Conservation (phyloP, 2,329 filamentous ascomycete species). For the Dactylellina cionopaga region DNA sequence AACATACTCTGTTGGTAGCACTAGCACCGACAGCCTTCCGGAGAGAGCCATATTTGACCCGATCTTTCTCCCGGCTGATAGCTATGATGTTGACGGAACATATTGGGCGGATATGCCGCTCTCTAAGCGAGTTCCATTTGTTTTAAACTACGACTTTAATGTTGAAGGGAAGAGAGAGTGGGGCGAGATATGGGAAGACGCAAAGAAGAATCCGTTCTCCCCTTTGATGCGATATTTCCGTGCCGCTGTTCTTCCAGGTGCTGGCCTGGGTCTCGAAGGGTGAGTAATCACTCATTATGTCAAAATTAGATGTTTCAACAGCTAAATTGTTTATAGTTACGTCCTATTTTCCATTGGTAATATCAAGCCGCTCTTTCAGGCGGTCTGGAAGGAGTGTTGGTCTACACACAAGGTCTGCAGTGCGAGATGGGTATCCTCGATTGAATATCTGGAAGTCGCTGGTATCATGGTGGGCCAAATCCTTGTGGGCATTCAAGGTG, state of each 20-base stretch:
- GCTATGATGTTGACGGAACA: conserved; percentile 79
- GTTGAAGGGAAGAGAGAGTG: conserved; percentile 74
- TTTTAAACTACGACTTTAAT: conserved; percentile 73
- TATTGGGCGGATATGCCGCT: conserved; percentile 93
- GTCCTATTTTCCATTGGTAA: conserved; percentile 98
- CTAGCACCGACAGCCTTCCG: conserved; percentile 55
- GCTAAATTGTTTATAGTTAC: conserved; percentile 68
- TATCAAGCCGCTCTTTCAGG: conserved; percentile 80
- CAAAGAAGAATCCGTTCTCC: conserved; percentile 84
- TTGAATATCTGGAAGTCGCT: conserved; percentile 90
- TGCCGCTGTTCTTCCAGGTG: conserved; percentile 91
- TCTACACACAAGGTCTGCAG: conserved; percentile 72
- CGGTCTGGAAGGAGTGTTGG: conserved; percentile 84
- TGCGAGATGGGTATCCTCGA: conserved; percentile 80
- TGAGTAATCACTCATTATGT: conserved; percentile 58
- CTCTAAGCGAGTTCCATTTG: conserved; percentile 76
- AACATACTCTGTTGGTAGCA: conserved; percentile 38
- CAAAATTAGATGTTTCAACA: neutral
- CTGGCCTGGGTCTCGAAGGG: conserved; percentile 89
- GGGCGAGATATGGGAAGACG: conserved; percentile 75
- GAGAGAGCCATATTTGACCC: conserved; percentile 76
- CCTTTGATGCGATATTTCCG: conserved; percentile 87
- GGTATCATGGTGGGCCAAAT: conserved; percentile 97
- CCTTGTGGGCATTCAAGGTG: conserved; percentile 80
- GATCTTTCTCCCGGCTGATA: conserved; percentile 87